Base-by-base conservation (phyloP, 805 yeast species). In the Lipomyces lipofer region DNA sequence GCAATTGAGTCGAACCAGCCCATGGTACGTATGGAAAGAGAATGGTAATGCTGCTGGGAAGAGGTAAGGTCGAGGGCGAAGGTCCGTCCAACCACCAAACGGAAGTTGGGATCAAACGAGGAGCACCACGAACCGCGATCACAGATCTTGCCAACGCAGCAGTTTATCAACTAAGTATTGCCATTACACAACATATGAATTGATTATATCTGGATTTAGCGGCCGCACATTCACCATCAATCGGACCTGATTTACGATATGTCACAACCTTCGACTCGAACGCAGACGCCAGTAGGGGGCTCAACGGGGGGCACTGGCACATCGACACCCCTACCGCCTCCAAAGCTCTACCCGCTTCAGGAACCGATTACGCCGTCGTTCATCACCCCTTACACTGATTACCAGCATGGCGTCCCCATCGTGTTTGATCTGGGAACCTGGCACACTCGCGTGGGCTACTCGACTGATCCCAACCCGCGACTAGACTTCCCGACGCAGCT, bases 361-460 rank as follows among this genome's bases (percentile, higher is more conserved):
- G 73, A 69, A 42, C 52, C 56, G 8, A 58, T 62, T 1, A 43
- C 40, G 6, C 63, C 66, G 13, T 62, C 55, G 35, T 38, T 60
- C 52, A 69, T 77, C 1, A 82, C 81, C 66, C 78, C 81, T 0
- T 75, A 69, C 71, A 73, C 69, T 13, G 73, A 75, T 46, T 85
- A 85, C 71, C 65, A 70, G 36, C 46, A 72, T 1, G 81, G 81
- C 2, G 75, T 77, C 1, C 97, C 99, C 2, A 86, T 94, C 50
- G 96, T 92, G 12, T 75, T 94, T 8, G 99, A 94, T 71, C 75
- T 94, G 51, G 99, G 66, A 27, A 51, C 65, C 15, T 54, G 53
- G 52, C 63, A 68, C 51, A 70, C 76, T 15, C 69, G 75, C 6
- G 68, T 70, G 7, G 77, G 77, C 19, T 66, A 42, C 27, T 45